Percentiles rank a stretch among this genome's conserved stretches.
Evolutionary conservation across 2,329 filamentous ascomycete genomes (phyloP).

Genomic region (Xylaria multiplex): DNA sequence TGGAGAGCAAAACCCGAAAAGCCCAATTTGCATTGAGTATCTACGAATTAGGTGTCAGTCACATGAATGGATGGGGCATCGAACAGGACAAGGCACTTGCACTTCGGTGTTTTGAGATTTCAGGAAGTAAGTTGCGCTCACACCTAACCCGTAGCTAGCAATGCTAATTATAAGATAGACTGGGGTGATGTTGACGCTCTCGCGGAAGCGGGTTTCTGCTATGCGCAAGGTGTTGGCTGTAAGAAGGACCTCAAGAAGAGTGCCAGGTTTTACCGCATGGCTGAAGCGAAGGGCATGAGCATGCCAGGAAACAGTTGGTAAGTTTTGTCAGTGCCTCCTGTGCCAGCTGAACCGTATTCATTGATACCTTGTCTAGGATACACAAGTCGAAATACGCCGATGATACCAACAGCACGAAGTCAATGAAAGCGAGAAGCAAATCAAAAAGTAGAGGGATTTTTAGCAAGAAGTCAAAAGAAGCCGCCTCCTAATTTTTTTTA

Average conservation of each 20-base stretch:
- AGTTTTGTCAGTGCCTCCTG: conserved; percentile 48
- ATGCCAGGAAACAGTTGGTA: conserved; percentile 99
- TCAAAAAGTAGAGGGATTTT: conserved; percentile 80
- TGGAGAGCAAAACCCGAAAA: conserved; percentile 82
- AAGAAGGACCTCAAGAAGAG: conserved; percentile 97
- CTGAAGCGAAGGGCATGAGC: conserved; percentile 91
- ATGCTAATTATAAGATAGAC: conserved; percentile 54
- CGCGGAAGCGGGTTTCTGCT: conserved; percentile 95
- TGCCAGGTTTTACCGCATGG: conserved; percentile 87
- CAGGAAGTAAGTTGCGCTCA: conserved; percentile 72
- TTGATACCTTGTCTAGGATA: conserved; percentile 70
- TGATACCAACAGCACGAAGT: conserved; percentile 60
- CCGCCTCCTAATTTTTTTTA: conserved; percentile 20
- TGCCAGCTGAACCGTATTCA: conserved; percentile 1
- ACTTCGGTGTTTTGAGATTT: conserved; percentile 94
- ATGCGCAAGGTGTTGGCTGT: conserved; percentile 89
- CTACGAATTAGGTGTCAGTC: conserved; percentile 94
- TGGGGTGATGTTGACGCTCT: conserved; percentile 97
- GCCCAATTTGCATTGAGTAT: conserved; percentile 95
- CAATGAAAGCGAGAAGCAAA: conserved; percentile 78
- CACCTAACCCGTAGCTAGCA: conserved; percentile 37
- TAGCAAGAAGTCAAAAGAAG: conserved; percentile 60
- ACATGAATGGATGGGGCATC: conserved; percentile 98
- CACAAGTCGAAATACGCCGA: conserved; percentile 95
- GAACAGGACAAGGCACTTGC: conserved; percentile 90